Evolutionary conservation across 2,329 filamentous ascomycete genomes (phyloP), one percentile per base, ranked within the genome.

Genomic region (Tolypocladium tropicale): DNA sequence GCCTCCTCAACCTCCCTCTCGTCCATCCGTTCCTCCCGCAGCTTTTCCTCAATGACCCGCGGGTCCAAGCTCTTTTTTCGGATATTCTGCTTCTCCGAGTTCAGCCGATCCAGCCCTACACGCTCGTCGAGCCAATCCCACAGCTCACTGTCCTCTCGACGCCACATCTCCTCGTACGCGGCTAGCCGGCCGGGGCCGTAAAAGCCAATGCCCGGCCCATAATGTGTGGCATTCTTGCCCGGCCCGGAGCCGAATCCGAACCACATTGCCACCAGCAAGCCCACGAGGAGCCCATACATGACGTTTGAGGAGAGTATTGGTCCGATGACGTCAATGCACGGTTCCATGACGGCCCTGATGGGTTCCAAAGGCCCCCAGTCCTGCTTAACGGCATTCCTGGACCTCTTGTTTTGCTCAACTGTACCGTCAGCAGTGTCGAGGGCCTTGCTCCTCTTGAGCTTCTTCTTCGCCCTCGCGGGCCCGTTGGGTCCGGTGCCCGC

Each of bases 51-150:
- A 28, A 81, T 74, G 2, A 84, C 77, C 34, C 77, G 78, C 2
- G 78, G 76, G 61, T 85, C 77, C 30, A 79, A 68, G 16, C 74
- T 73, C 59, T 71, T 75, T 62, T 82, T 79, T 50, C 78, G 75
- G 7, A 56, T 55, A 32, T 58, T 62, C 10, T 57, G 25, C 25
- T 62, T 57, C n/a, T 74, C 77, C 25, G 62, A 59, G 61, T 69
- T 72, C 61, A 80, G 72, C 57, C 75, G 76, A 56, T 90, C 86
- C 67, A 94, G 75, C 2, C 90, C 88, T 2, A 90, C 85, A 21
- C 92, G 81, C 64, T 95, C 89, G 69, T 96, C 92, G 5, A 96
- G 75, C 92, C 92, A 96, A 57, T 89, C 86, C 92, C 92, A 96
- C 11, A 96, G 75, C 64, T 94, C 90, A 61, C 83, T 90, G 68